Base-by-base conservation (phyloP, 495 filamentous ascomycete species). In the Neurospora sp. region DNA sequence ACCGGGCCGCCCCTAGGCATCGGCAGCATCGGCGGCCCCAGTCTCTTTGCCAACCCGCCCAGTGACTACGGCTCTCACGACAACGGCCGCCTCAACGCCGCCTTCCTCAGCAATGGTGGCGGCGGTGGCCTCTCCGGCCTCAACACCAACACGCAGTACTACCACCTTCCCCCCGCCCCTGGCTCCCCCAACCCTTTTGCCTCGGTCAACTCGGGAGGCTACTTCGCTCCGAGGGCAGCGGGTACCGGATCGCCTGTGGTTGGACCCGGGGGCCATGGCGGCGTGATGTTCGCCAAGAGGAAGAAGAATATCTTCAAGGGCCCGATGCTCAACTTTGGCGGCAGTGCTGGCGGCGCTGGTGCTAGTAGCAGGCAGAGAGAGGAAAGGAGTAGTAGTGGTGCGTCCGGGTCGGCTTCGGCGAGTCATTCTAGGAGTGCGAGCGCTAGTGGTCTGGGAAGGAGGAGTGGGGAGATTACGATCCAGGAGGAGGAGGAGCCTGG, bases 241-340 rank as follows among this genome's bases (percentile, higher is more conserved):
- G 53, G 53, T 9, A 18, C 7, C 14, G 53, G 53, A 37, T 65
- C 53, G 14, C 53, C 53, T 9, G 53, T 65, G 6, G 53, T 65
- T 9, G 53, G 53, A 8, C 53, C 73, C 9, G 77, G 77, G 1
- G 81, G 81, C 27, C 86, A 78, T 6, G 86, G 85, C 8, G 92
- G 91, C 38, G 86, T 98, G 31, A 84, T 97, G 14, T 98, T 97
- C 80, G 94, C 96, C 7, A 95, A 94, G 77, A 85, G 96, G 71
- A 98, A 98, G 81, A 87, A 91, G 73, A 94, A 90, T 48, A 81
- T 94, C 2, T 97, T 98, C 81, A 96, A 96, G 78, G 96, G 96
- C 0, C 96, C 96, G 41, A 87, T 89, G 85, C 85, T 83, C 53
- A 87, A 81, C 22, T 76, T 87, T 48, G 82, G 81, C 44, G 78